Base-by-base conservation (phyloP, 306 rosid species). In the Cicer arietinum region DNA sequence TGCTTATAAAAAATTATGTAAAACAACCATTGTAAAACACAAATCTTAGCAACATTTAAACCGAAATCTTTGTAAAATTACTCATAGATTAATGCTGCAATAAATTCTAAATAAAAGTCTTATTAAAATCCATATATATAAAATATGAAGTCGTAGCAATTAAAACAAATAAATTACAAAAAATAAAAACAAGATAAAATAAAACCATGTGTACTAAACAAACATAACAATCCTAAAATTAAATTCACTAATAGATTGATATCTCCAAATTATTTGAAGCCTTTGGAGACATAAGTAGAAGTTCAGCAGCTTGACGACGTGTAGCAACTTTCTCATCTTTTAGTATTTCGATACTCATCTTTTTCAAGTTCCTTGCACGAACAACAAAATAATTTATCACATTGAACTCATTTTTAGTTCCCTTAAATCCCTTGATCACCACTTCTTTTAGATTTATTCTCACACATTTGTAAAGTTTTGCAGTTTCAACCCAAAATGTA, bases 261-360 rank as follows among this genome's bases (percentile, higher is more conserved):
- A 77, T 73, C 44, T 64, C 61, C 56, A 81, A 44, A 42, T 25
- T 9, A 0, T 1, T 16, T 9, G 79, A 81, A 61, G 79, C 80
- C 16, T 1, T 77, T 13, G 3, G 56, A 59, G 46, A 0, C 3
- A 0, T 10, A 8, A 10, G 10, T 30, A 71, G 3, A 7, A 6
- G 0, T 0, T 57, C 6, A 51, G 72, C 66, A 1, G 5, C 3
- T 14, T 7, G 0, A 11, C 10, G 43, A 11, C 10, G 42, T 12
- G n/a, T 9, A 6, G 40, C 65, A 57, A 10, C 1, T 0, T 6
- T 50, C 2, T 6, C 59, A 46, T 6, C 8, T 14, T 0, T 6
- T 1, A 1, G 12, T 8, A 66, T 13, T 13, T 47, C 6, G 8
- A 77, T 50, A 8, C 0, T 48, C 4, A 65, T 56, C 70, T 22